These are phyloP conservation scores for Chaetomium globosum DNA, from an alignment of 2,329 filamentous ascomycete species.

Conservation along the genomic window DNA sequence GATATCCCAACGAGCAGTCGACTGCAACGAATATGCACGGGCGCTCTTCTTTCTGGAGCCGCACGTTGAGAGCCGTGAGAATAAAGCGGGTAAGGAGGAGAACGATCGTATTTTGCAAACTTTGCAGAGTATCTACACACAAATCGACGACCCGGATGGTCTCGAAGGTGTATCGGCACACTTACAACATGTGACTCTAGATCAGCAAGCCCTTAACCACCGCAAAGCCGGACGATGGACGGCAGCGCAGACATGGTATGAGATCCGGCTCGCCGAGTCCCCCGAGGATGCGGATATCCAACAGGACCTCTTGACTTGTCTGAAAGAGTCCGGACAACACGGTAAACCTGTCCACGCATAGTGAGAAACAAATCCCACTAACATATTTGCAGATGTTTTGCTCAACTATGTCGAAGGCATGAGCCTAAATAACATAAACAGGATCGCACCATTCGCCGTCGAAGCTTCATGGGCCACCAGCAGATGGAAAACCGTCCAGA, in stretches of 20 bases:
- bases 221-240: constrained; percentile 91
- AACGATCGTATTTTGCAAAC: constrained; percentile 71
- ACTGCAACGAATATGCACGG: constrained; percentile 89
- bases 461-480: constrained; percentile 91
- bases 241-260: constrained; percentile 96
- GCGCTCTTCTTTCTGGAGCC: constrained; percentile 95
- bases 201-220: constrained; percentile 91
- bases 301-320: constrained; percentile 78
- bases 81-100: constrained; percentile 54
- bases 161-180: constrained; percentile 92
- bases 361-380: not conserved
- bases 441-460: constrained; percentile 77
- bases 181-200: constrained; percentile 81
- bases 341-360: constrained; percentile 55
- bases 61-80: constrained; percentile 62
- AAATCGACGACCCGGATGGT: constrained; percentile 97
- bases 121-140: constrained; percentile 90
- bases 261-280: constrained; percentile 79
- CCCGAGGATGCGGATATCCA: constrained; percentile 78
- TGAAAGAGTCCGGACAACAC: constrained; percentile 95
- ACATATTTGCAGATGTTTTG: constrained; percentile 66
- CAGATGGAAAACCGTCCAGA: constrained; percentile 74
- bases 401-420: constrained; percentile 85
- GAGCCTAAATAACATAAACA: constrained; percentile 56
- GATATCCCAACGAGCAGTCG: constrained; percentile 78